Evolutionary conservation across 192 early-diverging fungal species (phyloP), one percentile per base, ranked within the genome.

Genomic region (Backusella morwellensis): DNA sequence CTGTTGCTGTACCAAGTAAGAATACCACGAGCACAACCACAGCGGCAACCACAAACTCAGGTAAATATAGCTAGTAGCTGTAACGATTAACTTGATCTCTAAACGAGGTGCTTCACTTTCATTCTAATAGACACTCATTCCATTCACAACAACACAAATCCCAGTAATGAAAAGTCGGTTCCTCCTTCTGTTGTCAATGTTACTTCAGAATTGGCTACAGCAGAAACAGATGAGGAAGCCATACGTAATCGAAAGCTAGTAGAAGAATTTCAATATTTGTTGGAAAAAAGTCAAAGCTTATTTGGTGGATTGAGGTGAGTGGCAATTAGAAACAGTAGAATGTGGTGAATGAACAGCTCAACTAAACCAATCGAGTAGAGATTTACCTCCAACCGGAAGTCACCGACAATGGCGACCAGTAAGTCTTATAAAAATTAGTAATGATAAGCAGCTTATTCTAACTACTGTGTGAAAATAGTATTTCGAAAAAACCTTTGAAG

Each of bases 401-500:
- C 91, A 91, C 63, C 85, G 87, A 47, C 88, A 90, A 75, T 90
- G 88, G 88, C 83, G 88, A 71, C 87, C 87, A 0, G 82, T 80
- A 76, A 76, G 74, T 52, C 9, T 32, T 4, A 66, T 47, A 29
- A 17, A 50, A 9, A 19, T 1, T 23, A 26, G 9, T 56, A 26
- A 3, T 38, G 35, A 56, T 35, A 7, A 21, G 35, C 17, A 50
- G 8, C 54, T 0, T 15, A 68, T 35, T 29, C 21, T 52, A 23
- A 40, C 1, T 66, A 4, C 36, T 26, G 14, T 21, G 11, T 80
- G 21, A 21, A 8, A 12, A 23, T 70, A 84, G 82, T 96, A 98
- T 83, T 99, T 99, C 77, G 94, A 98, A 86, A 89, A 95, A 70
- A 98, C 98, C 8, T 99, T 99, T 78, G 97, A 98, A 83, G 94